Conservation (phyloP, 176 grass and related monocot genomes). For the Melocanna baccifera region DNA sequence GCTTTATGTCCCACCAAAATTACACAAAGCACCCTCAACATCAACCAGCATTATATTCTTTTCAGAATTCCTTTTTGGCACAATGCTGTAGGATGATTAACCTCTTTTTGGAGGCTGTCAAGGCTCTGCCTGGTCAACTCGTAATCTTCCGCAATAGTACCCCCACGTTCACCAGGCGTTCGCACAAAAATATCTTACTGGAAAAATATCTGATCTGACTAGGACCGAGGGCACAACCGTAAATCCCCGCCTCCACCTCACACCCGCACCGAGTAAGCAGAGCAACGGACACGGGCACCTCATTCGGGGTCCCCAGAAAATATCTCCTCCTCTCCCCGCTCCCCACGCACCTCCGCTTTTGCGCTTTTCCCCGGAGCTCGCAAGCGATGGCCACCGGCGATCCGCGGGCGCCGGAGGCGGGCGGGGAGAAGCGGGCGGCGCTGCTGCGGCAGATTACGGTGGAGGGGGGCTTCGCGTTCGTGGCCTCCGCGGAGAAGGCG, state of each 20-base stretch:
- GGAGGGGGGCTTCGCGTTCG: slow-evolving; percentile 95
- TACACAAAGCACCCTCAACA: no score
- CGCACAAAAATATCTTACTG: slow-evolving; percentile 15
- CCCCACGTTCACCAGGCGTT: slow-evolving; percentile 5
- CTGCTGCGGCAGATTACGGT: slow-evolving; percentile 72
- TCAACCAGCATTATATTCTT: neutral
- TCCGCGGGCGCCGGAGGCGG: neutral
- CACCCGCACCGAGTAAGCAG: neutral
- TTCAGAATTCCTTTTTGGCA: no score
- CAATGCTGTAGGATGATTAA: no score
- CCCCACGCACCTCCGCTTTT: slow-evolving; percentile 8
- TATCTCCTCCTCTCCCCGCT: neutral
- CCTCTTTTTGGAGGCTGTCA: no score
- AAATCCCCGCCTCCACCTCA: slow-evolving; percentile 8
- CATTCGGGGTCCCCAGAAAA: neutral
- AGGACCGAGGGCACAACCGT: neutral
- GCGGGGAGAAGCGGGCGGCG: slow-evolving; percentile 50
- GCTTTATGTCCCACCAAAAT: no score
- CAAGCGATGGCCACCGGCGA: slow-evolving; percentile 35
- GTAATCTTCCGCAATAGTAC: neutral
- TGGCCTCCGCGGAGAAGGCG: slow-evolving; percentile 77
- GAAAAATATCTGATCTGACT: slow-evolving; percentile 37
- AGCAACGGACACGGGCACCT: neutral
- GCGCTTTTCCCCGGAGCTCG: slow-evolving; percentile 7
- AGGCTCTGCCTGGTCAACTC: neutral